These are phyloP conservation scores for Rhizophlyctis rosea DNA, from an alignment of 192 early-diverging fungal species.

Conservation along the genomic window DNA sequence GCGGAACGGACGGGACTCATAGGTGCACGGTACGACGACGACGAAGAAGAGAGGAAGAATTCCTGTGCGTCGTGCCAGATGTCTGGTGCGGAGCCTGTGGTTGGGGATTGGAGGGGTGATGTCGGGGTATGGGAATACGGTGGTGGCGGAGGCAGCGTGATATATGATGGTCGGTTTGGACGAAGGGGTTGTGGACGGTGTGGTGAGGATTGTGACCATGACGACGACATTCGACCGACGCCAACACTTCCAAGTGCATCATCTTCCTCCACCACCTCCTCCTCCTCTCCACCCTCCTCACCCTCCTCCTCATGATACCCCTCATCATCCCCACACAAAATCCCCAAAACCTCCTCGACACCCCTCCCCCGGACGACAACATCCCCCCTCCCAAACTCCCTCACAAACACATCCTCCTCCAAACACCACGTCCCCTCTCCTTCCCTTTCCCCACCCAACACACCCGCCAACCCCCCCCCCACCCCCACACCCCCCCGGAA, in stretches of 20 bases:
- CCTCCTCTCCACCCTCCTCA: too few relatives aligned
- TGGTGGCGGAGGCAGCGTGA: constrained; percentile 5
- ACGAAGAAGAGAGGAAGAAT: too few relatives aligned
- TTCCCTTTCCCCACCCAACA: constrained; percentile 42
- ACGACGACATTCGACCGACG: neutral
- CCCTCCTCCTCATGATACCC: constrained; percentile 24
- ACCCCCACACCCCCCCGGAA: too few relatives aligned
- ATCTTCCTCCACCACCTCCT: too few relatives aligned
- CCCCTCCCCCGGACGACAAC: constrained; percentile 3
- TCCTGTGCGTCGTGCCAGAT: constrained; percentile 47
- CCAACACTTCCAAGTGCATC: too few relatives aligned
- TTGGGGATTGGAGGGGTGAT: neutral
- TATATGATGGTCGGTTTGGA: neutral
- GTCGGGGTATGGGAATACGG: neutral
- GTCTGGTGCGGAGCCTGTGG: constrained; percentile 30
- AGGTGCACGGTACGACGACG: constrained; percentile 14
- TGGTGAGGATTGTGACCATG: neutral
- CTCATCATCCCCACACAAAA: constrained; percentile 20
- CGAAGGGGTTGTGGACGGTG: neutral
- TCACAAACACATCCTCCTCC: constrained; percentile 50
- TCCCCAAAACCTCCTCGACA: constrained; percentile 6
- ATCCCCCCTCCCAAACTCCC: constrained; percentile 54
- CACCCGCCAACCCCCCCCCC: constrained; percentile 53
- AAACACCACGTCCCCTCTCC: constrained; percentile 16
- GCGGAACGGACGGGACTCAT: constrained; percentile 34